Conservation (phyloP, 768 basidiomycete genomes). For the Suillus sp. region DNA sequence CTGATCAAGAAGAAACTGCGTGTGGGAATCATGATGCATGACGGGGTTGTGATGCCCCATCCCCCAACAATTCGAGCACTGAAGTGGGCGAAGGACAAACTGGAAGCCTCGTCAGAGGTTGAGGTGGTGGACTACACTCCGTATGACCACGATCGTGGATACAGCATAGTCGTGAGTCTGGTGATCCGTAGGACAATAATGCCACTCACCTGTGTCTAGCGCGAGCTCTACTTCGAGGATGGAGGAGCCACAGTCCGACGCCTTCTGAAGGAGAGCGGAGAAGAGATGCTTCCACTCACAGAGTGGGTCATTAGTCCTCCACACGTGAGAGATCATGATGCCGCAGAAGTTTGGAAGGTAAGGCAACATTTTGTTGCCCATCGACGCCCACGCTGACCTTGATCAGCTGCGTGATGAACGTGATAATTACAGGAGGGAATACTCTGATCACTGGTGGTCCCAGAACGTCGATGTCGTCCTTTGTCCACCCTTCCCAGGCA, state of each 20-base stretch:
- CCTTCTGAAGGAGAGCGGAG: conserved; percentile 32
- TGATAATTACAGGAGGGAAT: conserved; percentile 35
- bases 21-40: conserved; percentile 37
- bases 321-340: conserved; percentile 27
- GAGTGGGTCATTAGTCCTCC: conserved; percentile 39
- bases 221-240: conserved; percentile 41
- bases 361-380: conserved; percentile 38
- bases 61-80: conserved; percentile 47
- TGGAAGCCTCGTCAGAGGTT: conserved; percentile 35
- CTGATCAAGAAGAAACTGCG: conserved; percentile 31
- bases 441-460: conserved; percentile 37
- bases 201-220: conserved; percentile 22
- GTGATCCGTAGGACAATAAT: neutral
- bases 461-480: conserved; percentile 41
- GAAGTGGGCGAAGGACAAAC: conserved; percentile 35
- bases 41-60: conserved; percentile 40
- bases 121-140: conserved; percentile 41
- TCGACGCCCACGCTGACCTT: neutral
- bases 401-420: conserved; percentile 28
- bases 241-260: conserved; percentile 34
- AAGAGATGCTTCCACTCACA: conserved; percentile 37
- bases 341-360: conserved; percentile 34
- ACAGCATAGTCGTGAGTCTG: conserved; percentile 35
- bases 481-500: conserved; percentile 36
- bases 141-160: conserved; percentile 37